phyloP scores from a whole-genome alignment of 768 basidiomycete species.

The Pisolithus microcarpus region DNA sequence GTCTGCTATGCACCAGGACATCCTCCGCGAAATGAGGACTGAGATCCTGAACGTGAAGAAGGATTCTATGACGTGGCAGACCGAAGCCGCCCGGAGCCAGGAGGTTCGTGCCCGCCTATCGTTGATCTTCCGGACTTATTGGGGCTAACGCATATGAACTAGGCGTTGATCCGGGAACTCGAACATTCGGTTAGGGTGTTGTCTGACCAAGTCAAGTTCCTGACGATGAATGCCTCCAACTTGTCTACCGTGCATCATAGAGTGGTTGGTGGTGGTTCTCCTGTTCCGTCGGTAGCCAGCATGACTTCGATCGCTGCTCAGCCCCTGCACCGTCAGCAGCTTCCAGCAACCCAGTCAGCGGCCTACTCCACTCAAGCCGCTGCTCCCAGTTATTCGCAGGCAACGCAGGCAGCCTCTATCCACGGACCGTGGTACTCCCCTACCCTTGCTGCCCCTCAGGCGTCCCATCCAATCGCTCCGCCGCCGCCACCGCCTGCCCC shows the following conservation, averaged over 20 bases:
- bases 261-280: conserved; percentile 26
- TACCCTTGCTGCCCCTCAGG: conserved; percentile 71
- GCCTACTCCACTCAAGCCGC: conserved; percentile 25
- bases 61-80: conserved; percentile 77
- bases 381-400: conserved; percentile 24
- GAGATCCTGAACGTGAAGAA: conserved; percentile 75
- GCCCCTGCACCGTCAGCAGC: conserved; percentile 31
- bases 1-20: conserved; percentile 72
- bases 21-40: conserved; percentile 63
- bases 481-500: conserved; percentile 41
- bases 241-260: conserved; percentile 30
- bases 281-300: conserved; percentile 15
- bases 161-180: conserved; percentile 74
- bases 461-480: conserved; percentile 70
- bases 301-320: conserved; percentile 32
- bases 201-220: conserved; percentile 77
- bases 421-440: conserved; percentile 51
- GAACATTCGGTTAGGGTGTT: conserved; percentile 70
- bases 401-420: conserved; percentile 24
- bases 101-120: conserved; percentile 46
- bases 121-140: background rate
- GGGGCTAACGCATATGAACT: conserved; percentile 35
- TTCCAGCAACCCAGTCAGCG: conserved; percentile 31
- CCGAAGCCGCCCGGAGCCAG: conserved; percentile 66
- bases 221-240: conserved; percentile 48